Conservation (phyloP, 805 yeast genomes). For the Isabelozyma rhagii region DNA sequence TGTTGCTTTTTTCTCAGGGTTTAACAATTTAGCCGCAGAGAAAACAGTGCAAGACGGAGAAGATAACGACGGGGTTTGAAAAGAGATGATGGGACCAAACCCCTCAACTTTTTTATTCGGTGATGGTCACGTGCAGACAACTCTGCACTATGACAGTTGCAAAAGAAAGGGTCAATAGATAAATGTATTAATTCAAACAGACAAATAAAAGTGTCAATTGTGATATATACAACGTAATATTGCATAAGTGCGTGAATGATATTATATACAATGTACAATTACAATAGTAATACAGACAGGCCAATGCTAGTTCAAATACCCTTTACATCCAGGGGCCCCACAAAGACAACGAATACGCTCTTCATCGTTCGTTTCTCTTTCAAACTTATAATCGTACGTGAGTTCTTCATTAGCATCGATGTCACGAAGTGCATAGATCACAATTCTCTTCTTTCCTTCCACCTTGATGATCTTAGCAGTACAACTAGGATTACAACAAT, state of each 20-base stretch:
- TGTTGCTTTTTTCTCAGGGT: too few relatives aligned
- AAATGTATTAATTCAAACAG: too few relatives aligned
- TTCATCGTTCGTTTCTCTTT: constrained; percentile 81
- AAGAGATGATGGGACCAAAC: not conserved
- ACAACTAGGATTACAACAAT: constrained; percentile 96
- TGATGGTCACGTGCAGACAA: not conserved
- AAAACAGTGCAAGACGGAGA: too few relatives aligned
- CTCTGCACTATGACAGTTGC: not conserved
- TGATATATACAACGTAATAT: too few relatives aligned
- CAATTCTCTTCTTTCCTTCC: constrained; percentile 90
- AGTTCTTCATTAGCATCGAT: constrained; percentile 86
- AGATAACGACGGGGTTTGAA: not conserved
- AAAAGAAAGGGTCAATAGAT: not conserved
- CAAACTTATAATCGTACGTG: constrained; percentile 95
- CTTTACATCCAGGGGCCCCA: constrained; percentile 94
- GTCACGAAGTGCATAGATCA: constrained; percentile 87
- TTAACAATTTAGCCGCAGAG: too few relatives aligned
- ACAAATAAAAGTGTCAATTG: too few relatives aligned
- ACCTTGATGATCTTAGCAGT: constrained; percentile 95
- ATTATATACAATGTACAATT: not conserved
- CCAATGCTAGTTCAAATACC: constrained; percentile 63
- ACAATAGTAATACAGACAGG: not conserved
- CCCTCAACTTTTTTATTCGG: not conserved
- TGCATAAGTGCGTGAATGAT: too few relatives aligned
- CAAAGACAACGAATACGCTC: constrained; percentile 89